Evolutionary conservation across 305 asterid species (phyloP), one percentile per base, ranked within the genome.

Genomic region (Euphrasia arctica): DNA sequence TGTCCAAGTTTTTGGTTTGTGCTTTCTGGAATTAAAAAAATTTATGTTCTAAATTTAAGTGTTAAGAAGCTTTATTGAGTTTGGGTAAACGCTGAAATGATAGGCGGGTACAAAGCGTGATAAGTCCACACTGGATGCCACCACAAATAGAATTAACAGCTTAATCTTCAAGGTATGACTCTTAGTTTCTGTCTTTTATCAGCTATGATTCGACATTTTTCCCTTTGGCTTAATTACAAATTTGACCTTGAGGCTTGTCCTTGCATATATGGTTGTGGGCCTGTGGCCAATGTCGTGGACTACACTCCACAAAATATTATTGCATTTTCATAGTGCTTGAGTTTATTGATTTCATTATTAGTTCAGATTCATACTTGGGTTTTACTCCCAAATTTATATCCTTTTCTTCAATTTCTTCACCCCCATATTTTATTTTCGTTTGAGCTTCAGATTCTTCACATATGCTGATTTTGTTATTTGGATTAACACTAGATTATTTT

Each of bases 51-150:
- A 49, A 50, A 9, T 52, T 51, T 52, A 5, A 18, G 11, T 4
- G 18, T 7, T 22, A 52, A 52, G 57, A 65, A 65, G 39, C 71
- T 68, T 45, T 47, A 66, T 66, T 32, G 55, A 39, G 50, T 62
- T 54, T 59, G 28, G 45, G 28, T 31, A 18, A 58, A 27, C 54
- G 70, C 51, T 63, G 59, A 70, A 71, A 72, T 65, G 69, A 59
- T 83, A 91, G 96, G 88, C 70, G 0, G 94, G 95, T 66, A 83
- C 95, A 8, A 86, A 86, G 70, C 95, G 96, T 59, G 94, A 91
- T 71, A 82, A 79, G 75, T 27, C 74, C 58, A 81, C 84, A 60
- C 58, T 91, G 69, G 97, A 88, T 75, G 85, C 84, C 67, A 36
- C 77, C 63, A 88, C 94, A 54, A 82, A 82, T 74, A 84, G 81